phyloP scores from a whole-genome alignment of 176 grass and related monocot species.

The Stipa capillata region DNA sequence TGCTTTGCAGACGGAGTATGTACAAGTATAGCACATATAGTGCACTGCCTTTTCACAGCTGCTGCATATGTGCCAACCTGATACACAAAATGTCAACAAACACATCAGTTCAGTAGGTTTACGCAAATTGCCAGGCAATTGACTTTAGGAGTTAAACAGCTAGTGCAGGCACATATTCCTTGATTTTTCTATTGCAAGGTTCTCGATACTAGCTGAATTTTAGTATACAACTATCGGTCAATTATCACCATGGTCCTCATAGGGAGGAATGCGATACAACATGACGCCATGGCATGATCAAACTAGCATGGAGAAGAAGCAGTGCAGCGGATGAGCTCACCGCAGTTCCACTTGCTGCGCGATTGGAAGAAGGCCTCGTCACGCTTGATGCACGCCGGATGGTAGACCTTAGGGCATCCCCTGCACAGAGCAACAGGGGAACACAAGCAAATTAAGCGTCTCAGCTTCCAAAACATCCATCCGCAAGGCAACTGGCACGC shows the following conservation, averaged over 20 bases:
- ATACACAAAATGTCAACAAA: conserved; percentile 8
- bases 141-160: not conserved
- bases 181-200: not conserved
- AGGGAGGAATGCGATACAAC: not conserved
- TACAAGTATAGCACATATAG: conserved; percentile 96
- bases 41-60: conserved; percentile 78
- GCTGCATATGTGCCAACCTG: conserved; percentile 99
- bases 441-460: not conserved
- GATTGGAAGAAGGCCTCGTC: conserved; percentile 84
- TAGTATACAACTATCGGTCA: not conserved
- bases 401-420: conserved; percentile 96
- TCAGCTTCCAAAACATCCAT: not conserved
- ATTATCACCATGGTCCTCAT: not conserved
- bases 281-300: not conserved
- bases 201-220: not conserved
- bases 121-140: not conserved
- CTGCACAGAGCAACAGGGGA: conserved; percentile 26
- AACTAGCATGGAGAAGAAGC: not conserved
- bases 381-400: conserved; percentile 80
- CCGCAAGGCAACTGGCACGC: not conserved
- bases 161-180: not conserved
- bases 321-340: conserved; percentile 16
- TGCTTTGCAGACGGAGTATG: conserved; percentile 80
- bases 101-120: not conserved
- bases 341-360: conserved; percentile 86